These are phyloP conservation scores for Stagonosporopsis cucurbitacearum DNA, from an alignment of 2,329 filamentous ascomycete genomes.

Conservation along the genomic window DNA sequence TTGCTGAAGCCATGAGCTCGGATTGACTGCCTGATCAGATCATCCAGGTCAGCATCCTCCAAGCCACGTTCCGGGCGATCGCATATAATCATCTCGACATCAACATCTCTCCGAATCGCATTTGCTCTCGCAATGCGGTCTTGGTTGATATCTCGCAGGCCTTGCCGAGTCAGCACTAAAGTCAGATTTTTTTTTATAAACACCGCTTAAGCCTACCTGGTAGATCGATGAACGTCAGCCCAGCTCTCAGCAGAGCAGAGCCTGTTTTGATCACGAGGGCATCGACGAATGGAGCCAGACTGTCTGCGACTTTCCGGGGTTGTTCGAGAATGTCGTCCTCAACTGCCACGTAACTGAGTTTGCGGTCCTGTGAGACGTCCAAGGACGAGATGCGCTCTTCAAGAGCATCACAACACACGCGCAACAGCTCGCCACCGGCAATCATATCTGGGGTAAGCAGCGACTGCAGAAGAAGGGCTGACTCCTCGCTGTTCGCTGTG, in stretches of 20 bases:
- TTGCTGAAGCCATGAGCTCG: conserved; percentile 14
- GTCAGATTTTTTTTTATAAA: background rate
- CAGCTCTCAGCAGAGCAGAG: conserved; percentile 1
- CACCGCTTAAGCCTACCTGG: background rate
- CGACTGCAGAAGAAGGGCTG: background rate
- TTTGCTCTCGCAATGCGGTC: conserved; percentile 12
- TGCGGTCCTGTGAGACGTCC: background rate
- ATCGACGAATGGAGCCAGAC: conserved; percentile 9
- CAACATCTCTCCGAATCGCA: conserved; percentile 8
- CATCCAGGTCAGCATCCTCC: conserved; percentile 12
- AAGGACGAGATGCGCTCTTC: conserved; percentile 6
- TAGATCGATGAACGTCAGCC: conserved; percentile 12
- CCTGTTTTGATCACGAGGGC: conserved; percentile 14
- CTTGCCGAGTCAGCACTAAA: background rate
- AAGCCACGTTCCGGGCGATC: conserved; percentile 14
- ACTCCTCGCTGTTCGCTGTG: background rate
- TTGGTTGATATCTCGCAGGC: conserved; percentile 12
- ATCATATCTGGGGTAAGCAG: background rate
- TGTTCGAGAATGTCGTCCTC: conserved; percentile 5
- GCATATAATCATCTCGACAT: conserved; percentile 14
- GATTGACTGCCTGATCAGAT: conserved; percentile 11
- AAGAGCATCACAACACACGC: conserved; percentile 8
- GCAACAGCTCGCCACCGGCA: background rate
- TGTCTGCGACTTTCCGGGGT: background rate
- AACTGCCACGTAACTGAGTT: background rate